A percentile compares a stretch with the other conserved stretches of the same genome.
phyloP scores from a whole-genome alignment of 495 filamentous ascomycete genomes.

The Aspergillus wentii region DNA sequence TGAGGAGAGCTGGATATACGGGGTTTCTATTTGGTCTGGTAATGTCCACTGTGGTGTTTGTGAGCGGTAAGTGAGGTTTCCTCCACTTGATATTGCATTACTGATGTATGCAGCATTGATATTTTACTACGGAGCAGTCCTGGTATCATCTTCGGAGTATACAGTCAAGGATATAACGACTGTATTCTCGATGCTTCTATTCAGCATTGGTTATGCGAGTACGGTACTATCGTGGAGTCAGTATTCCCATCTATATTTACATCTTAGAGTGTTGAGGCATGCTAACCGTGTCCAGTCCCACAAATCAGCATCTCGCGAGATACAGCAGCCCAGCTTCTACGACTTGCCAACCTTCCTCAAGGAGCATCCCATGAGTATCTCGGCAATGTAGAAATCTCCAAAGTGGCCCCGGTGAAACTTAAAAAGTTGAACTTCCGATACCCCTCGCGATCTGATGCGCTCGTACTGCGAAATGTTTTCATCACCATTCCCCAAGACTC shows the following conservation, averaged over 20 bases:
- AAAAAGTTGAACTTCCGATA: constrained; percentile 63
- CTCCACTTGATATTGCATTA: background rate
- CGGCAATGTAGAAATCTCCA: constrained; percentile 37
- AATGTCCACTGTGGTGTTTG: constrained; percentile 64
- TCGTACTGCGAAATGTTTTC: constrained; percentile 54
- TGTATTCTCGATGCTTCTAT: constrained; percentile 77
- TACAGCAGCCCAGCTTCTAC: constrained; percentile 68
- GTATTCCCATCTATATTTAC: constrained; percentile 8
- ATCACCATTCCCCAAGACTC: constrained; percentile 55
- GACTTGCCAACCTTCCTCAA: constrained; percentile 58
- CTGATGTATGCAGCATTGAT: constrained; percentile 52
- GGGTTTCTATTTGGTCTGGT: constrained; percentile 73
- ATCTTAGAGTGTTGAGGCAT: background rate
- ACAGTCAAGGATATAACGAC: constrained; percentile 57
- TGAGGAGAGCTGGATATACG: constrained; percentile 48
- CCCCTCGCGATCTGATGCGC: constrained; percentile 47
- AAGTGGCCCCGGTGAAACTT: constrained; percentile 58
- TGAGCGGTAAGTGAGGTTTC: constrained; percentile 46
- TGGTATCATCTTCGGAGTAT: constrained; percentile 46
- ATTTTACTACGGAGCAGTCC: constrained; percentile 73
- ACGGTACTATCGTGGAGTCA: constrained; percentile 59
- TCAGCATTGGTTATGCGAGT: constrained; percentile 69
- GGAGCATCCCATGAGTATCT: constrained; percentile 53
- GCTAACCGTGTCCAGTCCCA: constrained; percentile 48
- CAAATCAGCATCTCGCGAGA: constrained; percentile 71